phyloP scores from a whole-genome alignment of 805 yeast genomes.

The Ogataea salicorniae region DNA sequence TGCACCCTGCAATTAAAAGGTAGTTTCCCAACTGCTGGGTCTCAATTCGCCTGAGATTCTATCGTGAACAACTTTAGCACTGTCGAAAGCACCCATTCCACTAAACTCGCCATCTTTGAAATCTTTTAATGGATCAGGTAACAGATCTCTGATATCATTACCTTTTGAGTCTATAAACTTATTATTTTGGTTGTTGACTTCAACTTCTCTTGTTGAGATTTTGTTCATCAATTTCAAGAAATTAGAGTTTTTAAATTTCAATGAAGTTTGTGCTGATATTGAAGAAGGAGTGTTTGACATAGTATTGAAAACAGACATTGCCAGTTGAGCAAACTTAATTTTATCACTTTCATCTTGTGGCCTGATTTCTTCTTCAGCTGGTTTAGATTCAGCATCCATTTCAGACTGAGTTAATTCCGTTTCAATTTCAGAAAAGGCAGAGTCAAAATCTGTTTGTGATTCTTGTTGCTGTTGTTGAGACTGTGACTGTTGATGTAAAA shows the following conservation, averaged over 20 bases:
- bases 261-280: slow-evolving; percentile 26
- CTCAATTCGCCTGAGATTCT: slow-evolving; percentile 14
- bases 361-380: slow-evolving; percentile 4
- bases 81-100: slow-evolving; percentile 18
- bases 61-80: slow-evolving; percentile 20
- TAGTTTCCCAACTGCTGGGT: slow-evolving; percentile 20
- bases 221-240: slow-evolving; percentile 38
- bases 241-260: slow-evolving; percentile 35
- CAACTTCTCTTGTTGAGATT: slow-evolving; percentile 36
- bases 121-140: slow-evolving; percentile 27
- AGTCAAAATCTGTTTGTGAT: slow-evolving; percentile 17
- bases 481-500: not conserved
- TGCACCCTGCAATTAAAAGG: not conserved
- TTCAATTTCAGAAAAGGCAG: slow-evolving; percentile 28
- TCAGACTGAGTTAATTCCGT: slow-evolving; percentile 11
- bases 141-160: slow-evolving; percentile 30
- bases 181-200: slow-evolving; percentile 31
- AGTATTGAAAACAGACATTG: slow-evolving; percentile 32
- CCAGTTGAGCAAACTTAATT: slow-evolving; percentile 35
- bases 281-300: slow-evolving; percentile 31
- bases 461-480: slow-evolving; percentile 6
- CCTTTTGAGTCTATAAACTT: slow-evolving; percentile 34
- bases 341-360: slow-evolving; percentile 26
- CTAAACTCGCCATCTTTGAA: slow-evolving; percentile 18
- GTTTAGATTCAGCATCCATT: slow-evolving; percentile 1